Percentiles rank a stretch among this genome's conserved stretches.
Evolutionary conservation across 345 rosid genomes (phyloP).

Genomic region (Dipteronia sinensis): DNA sequence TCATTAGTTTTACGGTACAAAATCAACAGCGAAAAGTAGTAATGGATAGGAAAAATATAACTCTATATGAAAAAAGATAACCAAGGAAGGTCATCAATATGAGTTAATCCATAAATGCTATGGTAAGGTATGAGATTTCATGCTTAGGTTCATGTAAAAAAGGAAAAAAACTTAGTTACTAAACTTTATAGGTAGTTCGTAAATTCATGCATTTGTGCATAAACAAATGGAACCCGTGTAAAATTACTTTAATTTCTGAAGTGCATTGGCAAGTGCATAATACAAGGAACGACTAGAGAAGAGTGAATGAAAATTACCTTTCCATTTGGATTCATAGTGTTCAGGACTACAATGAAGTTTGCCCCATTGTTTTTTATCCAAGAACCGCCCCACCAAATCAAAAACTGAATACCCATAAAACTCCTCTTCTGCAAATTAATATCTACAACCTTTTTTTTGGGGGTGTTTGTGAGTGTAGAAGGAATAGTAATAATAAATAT

Average conservation of each 20-base stretch:
- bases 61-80: not conserved
- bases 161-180: not conserved
- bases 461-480: not conserved
- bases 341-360: conserved; percentile 46
- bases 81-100: conserved; percentile 3
- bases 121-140: not conserved
- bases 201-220: conserved; percentile 3
- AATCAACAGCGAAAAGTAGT: not conserved
- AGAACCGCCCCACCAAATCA: conserved; percentile 56
- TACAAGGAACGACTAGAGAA: not conserved
- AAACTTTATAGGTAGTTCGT: not conserved
- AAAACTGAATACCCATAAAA: conserved; percentile 57
- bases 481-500: conserved; percentile 12
- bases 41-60: not conserved
- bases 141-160: not conserved
- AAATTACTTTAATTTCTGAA: not conserved
- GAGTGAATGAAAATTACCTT: conserved; percentile 33
- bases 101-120: not conserved
- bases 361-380: conserved; percentile 58
- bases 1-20: not conserved
- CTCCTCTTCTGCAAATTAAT: conserved; percentile 49
- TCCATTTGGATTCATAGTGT: conserved; percentile 31
- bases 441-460: conserved; percentile 38
- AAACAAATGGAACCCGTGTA: not conserved
- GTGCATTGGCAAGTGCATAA: not conserved